Percentiles rank a stretch among this genome's conserved stretches.
These are phyloP conservation scores for Blastomyces emzantsi DNA, from an alignment of 2,329 filamentous ascomycete species.

Conservation along the genomic window DNA sequence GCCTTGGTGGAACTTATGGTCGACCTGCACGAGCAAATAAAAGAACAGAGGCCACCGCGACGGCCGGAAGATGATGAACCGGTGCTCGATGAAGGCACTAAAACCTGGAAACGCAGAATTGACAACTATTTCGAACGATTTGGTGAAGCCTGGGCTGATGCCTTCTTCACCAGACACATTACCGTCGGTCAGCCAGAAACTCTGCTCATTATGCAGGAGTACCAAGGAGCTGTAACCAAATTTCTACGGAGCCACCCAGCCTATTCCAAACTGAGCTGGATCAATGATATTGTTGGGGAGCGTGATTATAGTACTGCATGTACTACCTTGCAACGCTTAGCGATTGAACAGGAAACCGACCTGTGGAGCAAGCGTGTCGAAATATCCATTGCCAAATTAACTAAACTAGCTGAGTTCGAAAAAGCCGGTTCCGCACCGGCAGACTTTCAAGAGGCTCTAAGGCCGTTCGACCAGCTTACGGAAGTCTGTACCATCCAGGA, in stretches of 20 bases:
- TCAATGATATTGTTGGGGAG: conserved; percentile 78
- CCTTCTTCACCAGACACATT: conserved; percentile 73
- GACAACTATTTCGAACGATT: conserved; percentile 43
- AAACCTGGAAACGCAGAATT: conserved; percentile 26
- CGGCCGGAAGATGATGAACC: conserved; percentile 14
- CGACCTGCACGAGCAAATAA: conserved; percentile 33
- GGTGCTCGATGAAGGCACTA: conserved; percentile 23
- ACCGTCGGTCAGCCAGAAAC: conserved; percentile 55
- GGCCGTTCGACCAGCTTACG: conserved; percentile 54
- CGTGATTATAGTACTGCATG: conserved; percentile 66
- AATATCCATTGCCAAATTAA: conserved; percentile 78
- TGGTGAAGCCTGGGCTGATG: conserved; percentile 48
- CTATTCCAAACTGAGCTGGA: conserved; percentile 79
- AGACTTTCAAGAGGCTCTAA: conserved; percentile 38
- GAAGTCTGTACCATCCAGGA: conserved; percentile 72
- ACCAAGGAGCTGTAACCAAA: conserved; percentile 62
- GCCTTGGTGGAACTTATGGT: conserved; percentile 48
- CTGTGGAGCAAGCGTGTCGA: conserved; percentile 93
- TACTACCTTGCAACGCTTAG: conserved; percentile 59
- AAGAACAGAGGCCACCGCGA: conserved; percentile 19
- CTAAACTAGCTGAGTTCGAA: conserved; percentile 56
- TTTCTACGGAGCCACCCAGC: conserved; percentile 66
- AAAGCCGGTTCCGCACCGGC: conserved; percentile 20
- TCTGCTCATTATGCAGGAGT: conserved; percentile 60
- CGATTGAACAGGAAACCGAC: conserved; percentile 62